phyloP scores from a whole-genome alignment of 1,284 basidiomycete genomes.

The Fomitopsis schrenkii region DNA sequence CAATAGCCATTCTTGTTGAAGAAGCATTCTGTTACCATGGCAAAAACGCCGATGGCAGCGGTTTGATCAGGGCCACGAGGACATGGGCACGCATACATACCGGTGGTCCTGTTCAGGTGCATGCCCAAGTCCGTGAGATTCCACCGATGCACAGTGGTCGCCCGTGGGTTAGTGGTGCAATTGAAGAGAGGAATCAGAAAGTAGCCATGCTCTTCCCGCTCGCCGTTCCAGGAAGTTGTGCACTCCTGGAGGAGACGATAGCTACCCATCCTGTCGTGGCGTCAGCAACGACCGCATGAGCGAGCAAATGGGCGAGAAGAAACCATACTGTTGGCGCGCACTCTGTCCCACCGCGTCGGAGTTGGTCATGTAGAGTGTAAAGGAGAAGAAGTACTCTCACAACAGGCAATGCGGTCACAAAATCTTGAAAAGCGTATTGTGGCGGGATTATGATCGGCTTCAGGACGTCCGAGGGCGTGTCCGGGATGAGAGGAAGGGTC shows the following conservation, averaged over 20 bases:
- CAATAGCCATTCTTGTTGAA: conserved; percentile 72
- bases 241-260: conserved; percentile 61
- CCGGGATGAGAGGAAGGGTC: conserved; percentile 54
- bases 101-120: conserved; percentile 56
- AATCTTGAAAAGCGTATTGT: conserved; percentile 62
- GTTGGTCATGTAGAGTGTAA: neutral
- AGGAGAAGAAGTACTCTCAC: conserved; percentile 35
- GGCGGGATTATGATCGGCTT: conserved; percentile 63
- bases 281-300: conserved; percentile 8
- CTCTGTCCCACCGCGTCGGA: conserved; percentile 2
- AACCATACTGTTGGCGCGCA: conserved; percentile 47
- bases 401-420: conserved; percentile 53
- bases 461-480: conserved; percentile 58
- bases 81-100: conserved; percentile 26
- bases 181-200: conserved; percentile 68
- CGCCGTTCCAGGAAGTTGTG: conserved; percentile 73
- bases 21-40: conserved; percentile 57
- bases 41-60: neutral
- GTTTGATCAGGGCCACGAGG: neutral
- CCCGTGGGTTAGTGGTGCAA: conserved; percentile 70
- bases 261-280: conserved; percentile 46
- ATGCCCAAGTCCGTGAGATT: conserved; percentile 51
- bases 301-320: neutral
- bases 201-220: conserved; percentile 76
- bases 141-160: conserved; percentile 71